Percentiles rank a stretch among this genome's conserved stretches.
These are phyloP conservation scores for Phlebopus sp. DNA, from an alignment of 1,284 basidiomycete species.

Conservation along the genomic window DNA sequence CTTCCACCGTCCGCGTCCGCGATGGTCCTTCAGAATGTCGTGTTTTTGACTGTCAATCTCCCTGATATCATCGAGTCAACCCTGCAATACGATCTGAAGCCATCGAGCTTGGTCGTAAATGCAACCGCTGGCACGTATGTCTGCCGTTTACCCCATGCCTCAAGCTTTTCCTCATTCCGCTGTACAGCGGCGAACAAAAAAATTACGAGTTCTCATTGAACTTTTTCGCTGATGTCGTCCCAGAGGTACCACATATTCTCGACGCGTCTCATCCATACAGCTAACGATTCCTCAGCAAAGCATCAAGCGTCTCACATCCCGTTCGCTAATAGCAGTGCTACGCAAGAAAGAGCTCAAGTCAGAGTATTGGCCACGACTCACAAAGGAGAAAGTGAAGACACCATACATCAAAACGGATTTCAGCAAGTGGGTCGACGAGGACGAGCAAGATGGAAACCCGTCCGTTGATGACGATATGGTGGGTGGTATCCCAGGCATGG, in stretches of 20 bases:
- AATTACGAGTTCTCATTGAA: conserved; percentile 74
- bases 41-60: conserved; percentile 83
- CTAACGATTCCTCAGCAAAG: conserved; percentile 53
- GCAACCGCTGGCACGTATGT: conserved; percentile 72
- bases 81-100: conserved; percentile 63
- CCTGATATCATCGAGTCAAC: conserved; percentile 70
- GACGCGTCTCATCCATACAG: background rate
- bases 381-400: conserved; percentile 80
- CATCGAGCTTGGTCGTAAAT: conserved; percentile 66
- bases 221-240: conserved; percentile 69
- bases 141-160: background rate
- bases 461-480: conserved; percentile 45
- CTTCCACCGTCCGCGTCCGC: conserved; percentile 4
- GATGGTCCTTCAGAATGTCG: conserved; percentile 61
- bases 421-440: conserved; percentile 91
- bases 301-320: conserved; percentile 58
- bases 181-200: conserved; percentile 52
- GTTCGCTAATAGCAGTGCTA: conserved; percentile 64
- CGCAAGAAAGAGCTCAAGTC: conserved; percentile 75
- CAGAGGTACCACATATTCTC: conserved; percentile 53
- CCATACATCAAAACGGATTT: conserved; percentile 90
- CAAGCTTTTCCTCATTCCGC: conserved; percentile 7
- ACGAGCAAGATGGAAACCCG: conserved; percentile 77
- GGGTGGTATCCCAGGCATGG: conserved; percentile 44
- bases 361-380: conserved; percentile 89